Percentiles rank a stretch among this genome's conserved stretches.
Evolutionary conservation across 192 early-diverging fungal genomes (phyloP).

Genomic region (Coemansia sp.): DNA sequence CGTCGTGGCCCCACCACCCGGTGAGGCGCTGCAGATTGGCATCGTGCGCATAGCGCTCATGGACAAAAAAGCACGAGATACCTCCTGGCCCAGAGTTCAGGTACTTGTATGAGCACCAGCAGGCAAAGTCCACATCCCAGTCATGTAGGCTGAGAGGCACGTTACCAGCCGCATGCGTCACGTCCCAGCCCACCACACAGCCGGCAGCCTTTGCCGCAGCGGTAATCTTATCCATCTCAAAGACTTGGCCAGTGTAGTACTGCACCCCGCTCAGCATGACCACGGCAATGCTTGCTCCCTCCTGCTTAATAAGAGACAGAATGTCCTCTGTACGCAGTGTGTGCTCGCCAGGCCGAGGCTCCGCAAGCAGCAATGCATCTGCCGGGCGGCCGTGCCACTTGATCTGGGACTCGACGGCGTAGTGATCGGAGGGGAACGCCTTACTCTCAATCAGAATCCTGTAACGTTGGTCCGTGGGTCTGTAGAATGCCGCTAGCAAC

Average conservation of each 20-base stretch:
- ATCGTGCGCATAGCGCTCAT: slow-evolving; percentile 72
- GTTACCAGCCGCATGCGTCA: slow-evolving; percentile 96
- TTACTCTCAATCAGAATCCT: slow-evolving; percentile 91
- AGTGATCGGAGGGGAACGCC: slow-evolving; percentile 95
- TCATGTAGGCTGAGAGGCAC: slow-evolving; percentile 83
- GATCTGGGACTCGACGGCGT: slow-evolving; percentile 87
- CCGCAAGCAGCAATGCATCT: slow-evolving; percentile 69
- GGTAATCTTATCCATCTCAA: slow-evolving; percentile 85
- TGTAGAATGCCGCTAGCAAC: slow-evolving; percentile 89
- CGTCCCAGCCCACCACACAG: slow-evolving; percentile 89
- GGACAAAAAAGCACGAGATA: slow-evolving; percentile 89
- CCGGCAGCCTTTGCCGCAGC: slow-evolving; percentile 76
- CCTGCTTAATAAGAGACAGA: slow-evolving; percentile 65
- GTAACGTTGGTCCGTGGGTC: slow-evolving; percentile 68
- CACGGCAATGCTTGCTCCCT: slow-evolving; percentile 78
- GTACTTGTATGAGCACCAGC: slow-evolving; percentile 99
- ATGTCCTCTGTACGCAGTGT: slow-evolving; percentile 80
- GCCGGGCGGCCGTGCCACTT: slow-evolving; percentile 74
- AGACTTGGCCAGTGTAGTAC: slow-evolving; percentile 90
- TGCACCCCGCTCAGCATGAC: slow-evolving; percentile 89
- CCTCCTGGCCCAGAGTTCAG: slow-evolving; percentile 96
- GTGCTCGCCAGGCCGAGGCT: slow-evolving; percentile 70
- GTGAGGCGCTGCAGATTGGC: slow-evolving; percentile 64
- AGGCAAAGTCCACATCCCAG: slow-evolving; percentile 97
- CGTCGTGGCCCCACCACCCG: slow-evolving; percentile 95